Evolutionary conservation across 768 basidiomycete species (phyloP), one percentile per base, ranked within the genome.

Genomic region (Boletus speciosus): DNA sequence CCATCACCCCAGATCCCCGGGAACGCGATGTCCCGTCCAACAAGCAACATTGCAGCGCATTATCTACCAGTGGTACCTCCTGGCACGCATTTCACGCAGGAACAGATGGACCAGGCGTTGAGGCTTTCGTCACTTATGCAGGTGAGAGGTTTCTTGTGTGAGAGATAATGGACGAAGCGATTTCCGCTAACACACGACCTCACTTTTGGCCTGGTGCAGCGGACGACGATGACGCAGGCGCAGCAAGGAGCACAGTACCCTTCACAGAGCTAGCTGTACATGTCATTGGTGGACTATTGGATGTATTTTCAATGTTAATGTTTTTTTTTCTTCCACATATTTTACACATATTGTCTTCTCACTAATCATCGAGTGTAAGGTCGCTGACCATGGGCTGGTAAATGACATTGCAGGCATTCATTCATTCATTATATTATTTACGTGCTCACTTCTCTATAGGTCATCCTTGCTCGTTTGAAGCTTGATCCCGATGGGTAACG

Each of bases 21-120:
- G 40, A 77, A 66, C 55, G 43, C 66, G 11, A 69, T 74, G 37
- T 49, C 72, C 15, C 75, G 77, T 16, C 68, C 64, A 32, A 53
- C 68, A 10, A 60, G 59, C 16, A 72, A 61, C 37, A 62, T 77
- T 48, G 29, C 66, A 6, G 70, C 66, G 11, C 76, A 77, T 51
- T 76, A 77, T 57, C 61, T 76, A 52, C 69, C 74, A n/a, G 63
- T 74, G 14, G 58, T 73, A 29, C 61, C 73, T 19, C 70, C 62
- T 12, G 68, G 70, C 38, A 19, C 60, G 11, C 70, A 69, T 49
- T 73, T 76, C 49, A 76, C 79, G 1, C 71, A 69, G 21, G 81
- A 83, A 48, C 81, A 82, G 51, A 67, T 80, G 59, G 75, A 77
- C 40, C 72, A 76, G 32, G 75, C 73, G 0, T 35, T 81, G 51